phyloP scores from a whole-genome alignment of 176 grass and related monocot species.

The Zea luxurians region DNA sequence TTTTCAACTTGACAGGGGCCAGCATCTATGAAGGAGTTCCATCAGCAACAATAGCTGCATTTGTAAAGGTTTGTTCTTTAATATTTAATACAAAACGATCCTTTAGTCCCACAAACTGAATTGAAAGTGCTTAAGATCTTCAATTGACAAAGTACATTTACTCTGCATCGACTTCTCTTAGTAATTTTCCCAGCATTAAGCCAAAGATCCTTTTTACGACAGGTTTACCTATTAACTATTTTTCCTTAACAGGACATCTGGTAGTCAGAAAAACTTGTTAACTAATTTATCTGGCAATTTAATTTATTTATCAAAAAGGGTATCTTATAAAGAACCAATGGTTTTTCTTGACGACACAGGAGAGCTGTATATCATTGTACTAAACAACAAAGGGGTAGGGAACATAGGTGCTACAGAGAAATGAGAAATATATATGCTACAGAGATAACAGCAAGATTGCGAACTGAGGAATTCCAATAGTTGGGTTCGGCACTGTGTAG shows the following conservation, averaged over 20 bases:
- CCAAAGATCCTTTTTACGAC: not conserved
- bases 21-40: constrained; percentile 71
- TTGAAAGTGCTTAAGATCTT: not conserved
- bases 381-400: not conserved
- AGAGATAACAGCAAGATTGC: not conserved
- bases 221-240: not conserved
- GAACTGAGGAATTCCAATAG: constrained; percentile 3
- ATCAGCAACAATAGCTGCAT: constrained; percentile 62
- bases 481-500: not conserved
- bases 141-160: not conserved
- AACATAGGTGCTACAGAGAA: constrained; percentile 21
- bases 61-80: constrained; percentile 70
- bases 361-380: not conserved
- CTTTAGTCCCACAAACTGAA: not conserved
- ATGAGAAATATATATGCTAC: not conserved
- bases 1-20: constrained; percentile 61
- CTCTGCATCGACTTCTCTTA: constrained; percentile 16
- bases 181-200: constrained; percentile 9
- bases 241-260: constrained; percentile 15
- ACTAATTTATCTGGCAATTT: constrained; percentile 6
- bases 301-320: constrained; percentile 18
- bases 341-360: not conserved
- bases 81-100: not conserved
- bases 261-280: not conserved
- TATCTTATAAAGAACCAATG: constrained; percentile 13